Percentiles rank a stretch among this genome's conserved stretches.
Conservation (phyloP, 164 flowering plant species). For the Umbilicus rupestris region DNA sequence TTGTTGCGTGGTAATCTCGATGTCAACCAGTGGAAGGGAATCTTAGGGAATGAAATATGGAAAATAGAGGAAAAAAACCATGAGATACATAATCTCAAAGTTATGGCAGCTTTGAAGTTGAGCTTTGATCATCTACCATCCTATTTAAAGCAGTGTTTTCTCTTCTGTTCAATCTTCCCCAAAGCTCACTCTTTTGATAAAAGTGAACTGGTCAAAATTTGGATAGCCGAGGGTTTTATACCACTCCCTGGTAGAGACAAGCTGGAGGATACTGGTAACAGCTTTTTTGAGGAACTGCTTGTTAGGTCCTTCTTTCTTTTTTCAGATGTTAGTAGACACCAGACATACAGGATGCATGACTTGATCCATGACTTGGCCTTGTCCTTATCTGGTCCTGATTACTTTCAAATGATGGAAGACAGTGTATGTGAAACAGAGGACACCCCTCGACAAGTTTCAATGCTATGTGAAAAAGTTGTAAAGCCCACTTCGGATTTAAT, state of each 20-base stretch:
- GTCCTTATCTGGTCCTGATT: conserved; percentile 9
- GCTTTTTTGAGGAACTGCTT: conserved; percentile 16
- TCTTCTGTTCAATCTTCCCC: conserved; percentile 20
- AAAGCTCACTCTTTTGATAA: conserved; percentile 11
- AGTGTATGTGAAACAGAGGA: background rate
- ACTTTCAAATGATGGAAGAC: background rate
- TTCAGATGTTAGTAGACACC: background rate
- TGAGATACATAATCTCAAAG: background rate
- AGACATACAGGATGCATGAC: conserved; percentile 24
- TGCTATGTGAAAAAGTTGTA: conserved; percentile 10
- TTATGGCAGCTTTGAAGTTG: conserved; percentile 15
- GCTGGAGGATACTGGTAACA: conserved; percentile 18
- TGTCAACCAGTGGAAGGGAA: conserved; percentile 11
- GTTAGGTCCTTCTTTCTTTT: conserved; percentile 20
- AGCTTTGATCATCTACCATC: conserved; percentile 18
- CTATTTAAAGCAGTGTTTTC: conserved; percentile 22
- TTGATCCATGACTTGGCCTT: conserved; percentile 20
- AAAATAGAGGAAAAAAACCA: conserved; percentile 5
- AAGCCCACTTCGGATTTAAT: conserved; percentile 3
- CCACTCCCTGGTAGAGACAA: background rate
- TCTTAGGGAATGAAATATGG: conserved; percentile 6
- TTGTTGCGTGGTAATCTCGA: conserved; percentile 6
- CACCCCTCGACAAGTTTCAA: conserved; percentile 16
- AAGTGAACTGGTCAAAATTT: conserved; percentile 11
- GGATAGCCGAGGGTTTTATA: conserved; percentile 22